Evolutionary conservation across 1,284 basidiomycete genomes (phyloP).

Genomic region (Hortiboletus rubellus): DNA sequence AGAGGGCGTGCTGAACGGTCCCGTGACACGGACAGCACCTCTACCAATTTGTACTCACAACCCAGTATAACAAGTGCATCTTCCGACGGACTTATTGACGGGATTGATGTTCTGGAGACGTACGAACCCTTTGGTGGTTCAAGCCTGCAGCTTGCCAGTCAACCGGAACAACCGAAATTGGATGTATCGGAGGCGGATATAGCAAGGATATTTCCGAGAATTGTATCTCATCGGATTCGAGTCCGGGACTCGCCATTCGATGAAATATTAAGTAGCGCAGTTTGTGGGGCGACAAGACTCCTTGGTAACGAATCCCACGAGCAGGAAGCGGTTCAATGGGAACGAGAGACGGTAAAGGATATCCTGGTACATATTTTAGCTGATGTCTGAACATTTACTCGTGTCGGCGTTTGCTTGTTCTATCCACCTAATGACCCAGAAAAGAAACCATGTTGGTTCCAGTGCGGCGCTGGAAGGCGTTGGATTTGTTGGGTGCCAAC

Average conservation of each 20-base stretch:
- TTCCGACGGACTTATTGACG: constrained; percentile 28
- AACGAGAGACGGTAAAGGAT: constrained; percentile 55
- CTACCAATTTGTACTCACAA: constrained; percentile 22
- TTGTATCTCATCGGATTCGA: constrained; percentile 68
- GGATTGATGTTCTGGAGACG: constrained; percentile 14
- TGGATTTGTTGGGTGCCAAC: background rate
- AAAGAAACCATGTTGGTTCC: background rate
- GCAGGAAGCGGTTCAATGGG: constrained; percentile 25
- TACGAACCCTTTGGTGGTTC: constrained; percentile 3
- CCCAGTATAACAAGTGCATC: constrained; percentile 20
- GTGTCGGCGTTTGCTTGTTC: background rate
- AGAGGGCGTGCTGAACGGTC: constrained; percentile 27
- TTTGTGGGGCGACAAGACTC: constrained; percentile 49
- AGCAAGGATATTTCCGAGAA: constrained; percentile 65
- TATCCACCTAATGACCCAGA: background rate
- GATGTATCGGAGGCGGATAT: constrained; percentile 72
- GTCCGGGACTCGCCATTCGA: constrained; percentile 65
- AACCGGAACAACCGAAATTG: constrained; percentile 36
- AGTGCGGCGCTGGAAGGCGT: background rate
- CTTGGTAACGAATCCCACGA: constrained; percentile 26
- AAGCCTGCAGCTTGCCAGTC: constrained; percentile 6
- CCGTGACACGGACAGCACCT: constrained; percentile 24
- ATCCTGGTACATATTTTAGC: constrained; percentile 55
- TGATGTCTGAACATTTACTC: constrained; percentile 42
- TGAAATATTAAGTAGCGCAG: constrained; percentile 61